phyloP scores from a whole-genome alignment of 2,329 filamentous ascomycete species.

The Aspergillus sp. region DNA sequence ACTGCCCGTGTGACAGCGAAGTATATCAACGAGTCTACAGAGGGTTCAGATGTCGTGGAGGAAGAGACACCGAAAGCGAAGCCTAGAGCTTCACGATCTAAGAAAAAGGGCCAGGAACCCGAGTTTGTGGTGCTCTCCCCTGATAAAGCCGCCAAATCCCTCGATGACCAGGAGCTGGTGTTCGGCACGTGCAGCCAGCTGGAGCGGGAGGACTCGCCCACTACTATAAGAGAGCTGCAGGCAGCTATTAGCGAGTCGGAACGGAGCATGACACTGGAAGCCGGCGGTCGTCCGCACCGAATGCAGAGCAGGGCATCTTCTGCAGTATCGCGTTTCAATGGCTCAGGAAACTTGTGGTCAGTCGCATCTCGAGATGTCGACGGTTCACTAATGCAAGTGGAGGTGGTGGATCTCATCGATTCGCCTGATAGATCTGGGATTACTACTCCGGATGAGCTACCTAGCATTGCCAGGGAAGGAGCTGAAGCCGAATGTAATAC shows the following conservation, averaged over 20 bases:
- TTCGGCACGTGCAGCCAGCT: slow-evolving; percentile 88
- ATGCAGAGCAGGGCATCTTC: slow-evolving; percentile 8
- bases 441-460: slow-evolving; percentile 4
- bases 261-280: slow-evolving; percentile 16
- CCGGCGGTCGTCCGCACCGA: background rate
- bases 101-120: slow-evolving; percentile 29
- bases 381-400: slow-evolving; percentile 64
- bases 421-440: slow-evolving; percentile 29
- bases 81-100: slow-evolving; percentile 10
- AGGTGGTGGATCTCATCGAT: slow-evolving; percentile 61
- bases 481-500: background rate
- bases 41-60: slow-evolving; percentile 15
- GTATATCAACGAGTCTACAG: slow-evolving; percentile 53
- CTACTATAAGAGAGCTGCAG: slow-evolving; percentile 45
- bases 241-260: slow-evolving; percentile 35
- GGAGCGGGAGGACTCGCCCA: slow-evolving; percentile 70
- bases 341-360: slow-evolving; percentile 63
- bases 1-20: slow-evolving; percentile 75
- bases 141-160: slow-evolving; percentile 64
- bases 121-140: slow-evolving; percentile 68
- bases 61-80: slow-evolving; percentile 6
- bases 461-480: background rate
- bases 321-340: slow-evolving; percentile 28
- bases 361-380: slow-evolving; percentile 67
- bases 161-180: slow-evolving; percentile 71